Conservation (phyloP, 345 rosid genomes). For the Dovyalis caffra region DNA sequence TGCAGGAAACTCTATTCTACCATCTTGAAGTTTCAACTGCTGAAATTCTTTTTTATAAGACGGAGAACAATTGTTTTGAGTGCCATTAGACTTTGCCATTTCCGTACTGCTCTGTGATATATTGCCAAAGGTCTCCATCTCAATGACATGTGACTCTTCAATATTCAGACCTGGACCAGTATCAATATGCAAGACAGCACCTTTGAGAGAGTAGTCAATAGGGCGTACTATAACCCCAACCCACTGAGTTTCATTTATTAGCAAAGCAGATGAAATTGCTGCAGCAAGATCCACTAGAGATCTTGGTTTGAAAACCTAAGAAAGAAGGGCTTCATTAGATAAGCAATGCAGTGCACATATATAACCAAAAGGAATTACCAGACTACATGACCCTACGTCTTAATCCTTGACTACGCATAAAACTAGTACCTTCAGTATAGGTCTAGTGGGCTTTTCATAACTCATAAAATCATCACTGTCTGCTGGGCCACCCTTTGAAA, state of each 20-base stretch:
- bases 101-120: slow-evolving; percentile 27
- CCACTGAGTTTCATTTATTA: slow-evolving; percentile 92
- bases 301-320: slow-evolving; percentile 83
- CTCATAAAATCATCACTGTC: slow-evolving; percentile 97
- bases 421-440: slow-evolving; percentile 72
- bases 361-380: not conserved
- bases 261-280: slow-evolving; percentile 78
- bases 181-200: slow-evolving; percentile 84
- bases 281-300: slow-evolving; percentile 94
- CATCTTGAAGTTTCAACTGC: slow-evolving; percentile 55
- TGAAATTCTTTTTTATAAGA: slow-evolving; percentile 47
- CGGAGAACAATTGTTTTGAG: slow-evolving; percentile 32
- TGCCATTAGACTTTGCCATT: slow-evolving; percentile 25
- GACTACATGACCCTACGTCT: not conserved
- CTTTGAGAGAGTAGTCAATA: slow-evolving; percentile 75
- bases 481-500: slow-evolving; percentile 93
- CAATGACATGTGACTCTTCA: slow-evolving; percentile 71
- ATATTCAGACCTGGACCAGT: slow-evolving; percentile 94
- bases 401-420: not conserved
- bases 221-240: slow-evolving; percentile 79
- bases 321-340: slow-evolving; percentile 26
- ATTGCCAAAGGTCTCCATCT: slow-evolving; percentile 65
- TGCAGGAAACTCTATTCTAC: slow-evolving; percentile 72
- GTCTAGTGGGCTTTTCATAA: slow-evolving; percentile 89
- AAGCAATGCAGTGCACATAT: slow-evolving; percentile 9